A percentile compares a stretch with the other conserved stretches of the same genome.
Conservation (phyloP, 768 basidiomycete species). For the Gymnopilus dilepis region DNA sequence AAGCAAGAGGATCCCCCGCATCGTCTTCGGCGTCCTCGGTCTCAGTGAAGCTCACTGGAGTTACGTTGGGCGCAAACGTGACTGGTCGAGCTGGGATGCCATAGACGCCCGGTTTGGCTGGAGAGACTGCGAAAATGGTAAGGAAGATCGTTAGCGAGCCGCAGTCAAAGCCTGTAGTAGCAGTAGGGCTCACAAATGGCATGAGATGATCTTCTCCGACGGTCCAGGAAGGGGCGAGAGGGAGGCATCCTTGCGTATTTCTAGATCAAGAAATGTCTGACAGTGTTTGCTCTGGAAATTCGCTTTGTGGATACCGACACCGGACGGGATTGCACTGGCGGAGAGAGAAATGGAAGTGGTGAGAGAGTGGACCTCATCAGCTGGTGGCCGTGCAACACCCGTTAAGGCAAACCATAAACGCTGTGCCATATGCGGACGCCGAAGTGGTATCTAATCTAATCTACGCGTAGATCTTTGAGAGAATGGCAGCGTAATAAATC, state of each 20-base stretch:
- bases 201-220: slow-evolving; percentile 20
- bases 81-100: slow-evolving; percentile 28
- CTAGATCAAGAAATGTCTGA: slow-evolving; percentile 2
- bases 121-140: slow-evolving; percentile 21
- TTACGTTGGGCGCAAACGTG: slow-evolving; percentile 37
- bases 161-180: not conserved
- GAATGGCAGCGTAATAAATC: not conserved
- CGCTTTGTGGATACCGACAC: slow-evolving; percentile 1
- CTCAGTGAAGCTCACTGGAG: slow-evolving; percentile 31
- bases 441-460: not conserved
- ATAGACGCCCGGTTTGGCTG: slow-evolving; percentile 35
- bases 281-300: not conserved
- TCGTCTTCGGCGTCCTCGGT: slow-evolving; percentile 24
- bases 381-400: not conserved
- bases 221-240: slow-evolving; percentile 9
- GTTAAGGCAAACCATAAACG: not conserved
- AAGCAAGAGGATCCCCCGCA: slow-evolving; percentile 6
- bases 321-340: not conserved
- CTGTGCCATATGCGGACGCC: not conserved
- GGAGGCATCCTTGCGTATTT: slow-evolving; percentile 16
- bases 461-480: not conserved
- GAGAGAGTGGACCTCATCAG: slow-evolving; percentile 3
- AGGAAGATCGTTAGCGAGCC: not conserved
- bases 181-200: slow-evolving; percentile 14
- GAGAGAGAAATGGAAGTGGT: slow-evolving; percentile 2